Evolutionary conservation across 2,329 filamentous ascomycete genomes (phyloP).

Genomic region (Pseudogymnoascus sp.): DNA sequence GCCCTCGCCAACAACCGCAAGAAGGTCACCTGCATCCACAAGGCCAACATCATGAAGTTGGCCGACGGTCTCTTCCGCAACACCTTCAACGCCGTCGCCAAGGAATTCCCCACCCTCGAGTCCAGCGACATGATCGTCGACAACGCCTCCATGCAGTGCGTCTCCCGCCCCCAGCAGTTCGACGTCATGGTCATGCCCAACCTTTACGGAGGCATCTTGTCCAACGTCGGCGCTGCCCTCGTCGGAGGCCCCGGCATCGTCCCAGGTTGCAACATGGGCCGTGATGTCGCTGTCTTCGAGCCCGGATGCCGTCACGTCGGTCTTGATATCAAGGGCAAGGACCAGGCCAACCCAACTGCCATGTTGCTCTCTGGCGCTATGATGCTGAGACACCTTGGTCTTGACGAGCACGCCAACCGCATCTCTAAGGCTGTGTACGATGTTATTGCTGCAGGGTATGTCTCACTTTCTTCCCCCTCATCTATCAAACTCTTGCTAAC

Average conservation of each 20-base stretch:
- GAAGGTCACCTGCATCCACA: slow-evolving; percentile 99
- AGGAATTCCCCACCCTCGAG: slow-evolving; percentile 93
- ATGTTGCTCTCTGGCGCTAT: slow-evolving; percentile 93
- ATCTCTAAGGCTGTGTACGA: slow-evolving; percentile 80
- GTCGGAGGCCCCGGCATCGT: slow-evolving; percentile 96
- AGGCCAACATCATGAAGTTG: slow-evolving; percentile 99
- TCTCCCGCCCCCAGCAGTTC: slow-evolving; percentile 93
- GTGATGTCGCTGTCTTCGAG: slow-evolving; percentile 96
- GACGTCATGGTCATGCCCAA: slow-evolving; percentile 99
- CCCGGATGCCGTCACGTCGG: slow-evolving; percentile 98
- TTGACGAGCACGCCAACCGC: slow-evolving; percentile 96
- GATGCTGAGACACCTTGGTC: slow-evolving; percentile 92
- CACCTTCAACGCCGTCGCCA: slow-evolving; percentile 87
- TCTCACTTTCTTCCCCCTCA: slow-evolving; percentile 20
- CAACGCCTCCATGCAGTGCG: slow-evolving; percentile 99
- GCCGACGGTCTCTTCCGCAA: slow-evolving; percentile 97
- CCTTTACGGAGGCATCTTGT: slow-evolving; percentile 96
- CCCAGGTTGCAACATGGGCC: slow-evolving; percentile 98
- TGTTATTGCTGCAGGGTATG: slow-evolving; percentile 83
- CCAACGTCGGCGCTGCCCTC: slow-evolving; percentile 95
- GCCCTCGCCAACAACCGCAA: slow-evolving; percentile 97
- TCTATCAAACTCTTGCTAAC: slow-evolving; percentile 25
- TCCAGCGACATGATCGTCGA: slow-evolving; percentile 99
- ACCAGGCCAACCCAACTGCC: slow-evolving; percentile 96
- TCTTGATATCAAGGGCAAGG: slow-evolving; percentile 99